Evolutionary conservation across 805 yeast species (phyloP).

Genomic region (Kodamaea leandrae): DNA sequence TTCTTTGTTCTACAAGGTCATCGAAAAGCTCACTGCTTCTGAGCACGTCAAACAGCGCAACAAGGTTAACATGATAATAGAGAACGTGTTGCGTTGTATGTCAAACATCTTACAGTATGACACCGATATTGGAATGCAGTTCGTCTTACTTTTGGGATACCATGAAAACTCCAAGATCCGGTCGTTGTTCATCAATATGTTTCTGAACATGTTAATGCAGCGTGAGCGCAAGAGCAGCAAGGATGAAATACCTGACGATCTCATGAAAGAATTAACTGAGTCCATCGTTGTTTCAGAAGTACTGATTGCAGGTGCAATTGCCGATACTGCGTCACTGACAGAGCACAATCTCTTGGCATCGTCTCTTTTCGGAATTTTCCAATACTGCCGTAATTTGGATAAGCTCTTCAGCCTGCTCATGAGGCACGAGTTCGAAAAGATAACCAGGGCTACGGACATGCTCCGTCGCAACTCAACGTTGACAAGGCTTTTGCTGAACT

Average conservation of each 20-base stretch:
- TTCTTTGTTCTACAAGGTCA: slow-evolving; percentile 53
- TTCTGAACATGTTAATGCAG: slow-evolving; percentile 52
- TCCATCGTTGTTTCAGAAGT: slow-evolving; percentile 27
- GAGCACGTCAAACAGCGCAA: slow-evolving; percentile 38
- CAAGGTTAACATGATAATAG: slow-evolving; percentile 55
- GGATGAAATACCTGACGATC: slow-evolving; percentile 29
- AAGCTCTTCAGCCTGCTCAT: slow-evolving; percentile 54
- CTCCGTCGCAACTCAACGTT: slow-evolving; percentile 80
- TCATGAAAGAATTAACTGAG: slow-evolving; percentile 26
- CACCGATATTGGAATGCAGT: slow-evolving; percentile 71
- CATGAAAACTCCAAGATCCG: slow-evolving; percentile 65
- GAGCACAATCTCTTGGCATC: slow-evolving; percentile 73
- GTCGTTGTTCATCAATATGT: slow-evolving; percentile 72
- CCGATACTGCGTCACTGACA: slow-evolving; percentile 59
- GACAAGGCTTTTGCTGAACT: slow-evolving; percentile 69
- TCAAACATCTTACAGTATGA: slow-evolving; percentile 71
- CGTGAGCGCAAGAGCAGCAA: slow-evolving; percentile 12
- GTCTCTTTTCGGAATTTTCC: slow-evolving; percentile 56
- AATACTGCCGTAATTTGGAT: slow-evolving; percentile 33
- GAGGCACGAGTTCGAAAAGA: slow-evolving; percentile 57
- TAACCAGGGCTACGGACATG: slow-evolving; percentile 66
- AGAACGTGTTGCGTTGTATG: slow-evolving; percentile 61
- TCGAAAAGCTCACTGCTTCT: slow-evolving; percentile 43
- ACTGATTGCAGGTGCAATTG: slow-evolving; percentile 47
- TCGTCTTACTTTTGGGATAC: slow-evolving; percentile 76